Conservation (phyloP, 116 monocot species). For the Iris pallida region DNA sequence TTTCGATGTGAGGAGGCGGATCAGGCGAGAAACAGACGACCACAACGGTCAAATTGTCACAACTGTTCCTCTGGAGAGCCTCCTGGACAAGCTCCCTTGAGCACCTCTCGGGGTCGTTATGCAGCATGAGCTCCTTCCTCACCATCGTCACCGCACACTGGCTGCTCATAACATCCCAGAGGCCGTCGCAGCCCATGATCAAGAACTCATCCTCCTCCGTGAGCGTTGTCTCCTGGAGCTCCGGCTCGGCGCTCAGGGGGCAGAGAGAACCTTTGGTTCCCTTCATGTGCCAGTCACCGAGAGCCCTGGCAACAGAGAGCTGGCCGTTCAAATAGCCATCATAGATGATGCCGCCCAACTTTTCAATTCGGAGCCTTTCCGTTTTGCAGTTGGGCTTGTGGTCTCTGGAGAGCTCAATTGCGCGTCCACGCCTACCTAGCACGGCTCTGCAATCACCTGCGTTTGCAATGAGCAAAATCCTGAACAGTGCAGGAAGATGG, state of each 20-base stretch:
- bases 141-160: slow-evolving; percentile 48
- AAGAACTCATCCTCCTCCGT: slow-evolving; percentile 47
- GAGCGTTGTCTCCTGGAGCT: slow-evolving; percentile 32
- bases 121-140: slow-evolving; percentile 41
- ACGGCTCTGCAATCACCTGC: slow-evolving; percentile 21
- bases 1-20: slow-evolving; percentile 10
- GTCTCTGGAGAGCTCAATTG: slow-evolving; percentile 42
- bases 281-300: slow-evolving; percentile 66
- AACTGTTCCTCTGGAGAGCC: slow-evolving; percentile 38
- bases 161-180: slow-evolving; percentile 63
- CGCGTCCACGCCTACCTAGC: slow-evolving; percentile 33
- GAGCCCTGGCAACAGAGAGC: slow-evolving; percentile 36
- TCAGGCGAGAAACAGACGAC: slow-evolving; percentile 21
- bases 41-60: slow-evolving; percentile 47
- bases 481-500: background rate
- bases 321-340: slow-evolving; percentile 48
- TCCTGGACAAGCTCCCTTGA: slow-evolving; percentile 34
- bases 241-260: slow-evolving; percentile 41
- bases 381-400: slow-evolving; percentile 38
- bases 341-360: slow-evolving; percentile 31
- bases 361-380: slow-evolving; percentile 40
- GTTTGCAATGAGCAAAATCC: slow-evolving; percentile 18
- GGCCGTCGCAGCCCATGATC: slow-evolving; percentile 47
- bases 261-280: slow-evolving; percentile 32
- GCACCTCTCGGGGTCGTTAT: slow-evolving; percentile 45